Evolutionary conservation across 148 eudicot genomes (phyloP), one percentile per base, ranked within the genome.

Genomic region (Persicaria maculosa): DNA sequence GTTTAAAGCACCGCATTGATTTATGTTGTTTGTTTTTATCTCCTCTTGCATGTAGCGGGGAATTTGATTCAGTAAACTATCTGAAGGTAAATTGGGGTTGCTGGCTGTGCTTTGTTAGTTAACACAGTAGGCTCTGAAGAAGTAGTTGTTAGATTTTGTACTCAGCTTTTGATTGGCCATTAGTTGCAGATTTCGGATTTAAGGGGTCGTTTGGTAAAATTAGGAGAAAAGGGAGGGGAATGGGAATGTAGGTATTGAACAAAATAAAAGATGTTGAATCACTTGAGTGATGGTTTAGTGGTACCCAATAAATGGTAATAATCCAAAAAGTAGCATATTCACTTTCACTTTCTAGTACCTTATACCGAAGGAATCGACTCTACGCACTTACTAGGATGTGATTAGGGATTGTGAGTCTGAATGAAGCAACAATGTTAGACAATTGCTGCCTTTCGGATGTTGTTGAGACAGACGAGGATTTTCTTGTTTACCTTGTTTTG

Each of bases 1-100:
- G 68, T 62, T 62, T 25, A 62, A 25, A 62, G 68, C 68, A 62
- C 5, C n/a, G 25, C 47, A 65, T 65, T 65, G 70, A 62, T 40
- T 65, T 15, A 4, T 43, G 70, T 14, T 7, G 2, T 31, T 65
- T 40, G 70, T 8, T 65, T 25, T 11, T 6, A 36, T 65, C 47
- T 65, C 9, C 46, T 65, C 70, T 40, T 65, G 70, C 70, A 65
- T 65, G 70, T 64, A 12, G 61, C 4, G 25, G 19, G 9, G 62
- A 57, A 57, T 5, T 57, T 57, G 31, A 57, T 8, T 57, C 36
- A 57, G 62, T 57, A 54, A 4, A 54, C 58, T 54, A 54, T 15
- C n/a, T 16, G 19, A 54, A 54, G 58, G 19, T 54, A 7, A 5
- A 54, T 54, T 15, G 19, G 6, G 7, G n/a, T 16, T 57, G 31